phyloP scores from a whole-genome alignment of 1,284 basidiomycete species.

The Grifola frondosa region DNA sequence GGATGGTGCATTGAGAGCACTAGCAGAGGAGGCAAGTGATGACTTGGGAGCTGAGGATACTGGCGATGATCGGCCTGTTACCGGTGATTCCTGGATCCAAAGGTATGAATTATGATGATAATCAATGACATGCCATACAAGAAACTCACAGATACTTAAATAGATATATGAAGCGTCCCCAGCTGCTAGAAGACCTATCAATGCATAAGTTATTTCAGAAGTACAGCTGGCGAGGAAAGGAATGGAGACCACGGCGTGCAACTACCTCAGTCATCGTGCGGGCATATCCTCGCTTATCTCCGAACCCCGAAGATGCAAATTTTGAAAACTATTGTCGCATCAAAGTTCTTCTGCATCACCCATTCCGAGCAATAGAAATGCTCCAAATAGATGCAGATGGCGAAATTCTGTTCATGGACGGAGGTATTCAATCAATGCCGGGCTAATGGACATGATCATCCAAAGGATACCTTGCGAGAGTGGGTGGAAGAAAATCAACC shows the following conservation, averaged over 20 bases:
- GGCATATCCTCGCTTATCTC: not conserved
- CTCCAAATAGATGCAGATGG: not conserved
- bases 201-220: not conserved
- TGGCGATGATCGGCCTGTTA: not conserved
- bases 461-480: slow-evolving; percentile 5
- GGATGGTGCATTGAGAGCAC: not conserved
- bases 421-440: not conserved
- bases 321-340: slow-evolving; percentile 2
- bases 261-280: not conserved
- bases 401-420: not conserved
- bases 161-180: not conserved
- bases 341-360: not conserved
- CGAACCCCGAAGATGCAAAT: not conserved
- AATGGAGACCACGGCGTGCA: not conserved
- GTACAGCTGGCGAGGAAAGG: not conserved
- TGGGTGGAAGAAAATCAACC: not conserved
- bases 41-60: not conserved
- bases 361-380: not conserved
- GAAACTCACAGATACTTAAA: too few species aligned
- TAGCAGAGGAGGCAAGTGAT: too few species aligned
- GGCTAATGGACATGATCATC: slow-evolving; percentile 1
- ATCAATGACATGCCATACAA: too few species aligned
- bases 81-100: not conserved
- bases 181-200: not conserved
- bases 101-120: not conserved